phyloP scores from a whole-genome alignment of 2,329 filamentous ascomycete genomes.

The Orbilia javanica region DNA sequence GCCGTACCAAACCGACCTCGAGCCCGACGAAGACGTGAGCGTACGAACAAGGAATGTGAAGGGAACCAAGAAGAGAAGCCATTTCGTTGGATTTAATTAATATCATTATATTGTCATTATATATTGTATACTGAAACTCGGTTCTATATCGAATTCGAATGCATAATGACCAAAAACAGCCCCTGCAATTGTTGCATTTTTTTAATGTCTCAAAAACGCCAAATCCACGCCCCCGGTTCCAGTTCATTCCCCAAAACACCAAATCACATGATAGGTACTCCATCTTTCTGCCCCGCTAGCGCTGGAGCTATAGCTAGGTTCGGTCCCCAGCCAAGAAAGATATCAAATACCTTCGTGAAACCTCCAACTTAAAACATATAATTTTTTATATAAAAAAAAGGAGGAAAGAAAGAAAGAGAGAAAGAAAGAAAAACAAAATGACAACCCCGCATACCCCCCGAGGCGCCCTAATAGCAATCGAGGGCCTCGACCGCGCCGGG shows the following conservation, averaged over 20 bases:
- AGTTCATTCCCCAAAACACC: neutral
- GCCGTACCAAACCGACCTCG: neutral
- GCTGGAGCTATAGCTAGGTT: too few species aligned
- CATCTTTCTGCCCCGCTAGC: too few species aligned
- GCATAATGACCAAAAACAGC: neutral
- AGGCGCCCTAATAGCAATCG: conserved; percentile 84
- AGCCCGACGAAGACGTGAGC: neutral
- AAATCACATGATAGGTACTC: conserved; percentile 30
- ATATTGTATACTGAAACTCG: too few species aligned
- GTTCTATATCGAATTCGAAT: too few species aligned
- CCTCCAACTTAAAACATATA: too few species aligned
- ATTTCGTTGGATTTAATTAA: neutral
- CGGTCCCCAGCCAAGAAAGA: too few species aligned
- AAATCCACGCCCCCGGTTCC: too few species aligned
- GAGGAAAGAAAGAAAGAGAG: neutral
- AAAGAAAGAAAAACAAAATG: conserved; percentile 8
- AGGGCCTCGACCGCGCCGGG: conserved; percentile 89
- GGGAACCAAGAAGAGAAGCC: neutral
- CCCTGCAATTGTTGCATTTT: neutral
- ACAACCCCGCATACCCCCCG: conserved; percentile 68
- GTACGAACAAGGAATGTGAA: neutral
- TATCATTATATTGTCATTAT: too few species aligned
- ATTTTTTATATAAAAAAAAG: neutral
- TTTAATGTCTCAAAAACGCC: neutral
- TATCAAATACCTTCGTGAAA: too few species aligned